Base-by-base conservation (phyloP, 306 rosid genomes). In the Chamaecrista fasciculata region DNA sequence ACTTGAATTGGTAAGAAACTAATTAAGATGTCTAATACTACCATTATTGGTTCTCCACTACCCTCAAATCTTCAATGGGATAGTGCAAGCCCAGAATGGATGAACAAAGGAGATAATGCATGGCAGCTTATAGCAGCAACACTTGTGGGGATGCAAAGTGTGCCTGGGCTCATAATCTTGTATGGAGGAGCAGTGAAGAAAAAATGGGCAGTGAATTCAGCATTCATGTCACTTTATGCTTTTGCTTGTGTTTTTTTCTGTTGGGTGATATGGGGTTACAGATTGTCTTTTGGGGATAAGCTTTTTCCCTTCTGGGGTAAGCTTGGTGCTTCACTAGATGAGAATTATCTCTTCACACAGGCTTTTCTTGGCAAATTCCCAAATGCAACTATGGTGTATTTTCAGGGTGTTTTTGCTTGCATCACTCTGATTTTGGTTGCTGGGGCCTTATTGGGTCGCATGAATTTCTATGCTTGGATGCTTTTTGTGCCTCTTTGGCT, bases 391-490 rank as follows among this genome's bases (percentile, higher is more conserved):
- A 75, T 82, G 83, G 66, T 82, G 7, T 79, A 78, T 50, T 82
- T 82, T 47, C 81, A 82, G 34, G 20, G 80, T 63, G 86, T 75
- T 0, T 82, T 82, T 71, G 86, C 86, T 10, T 69, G 74, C n/a
- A 82, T 82, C 6, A 82, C 86, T 72, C 34, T 78, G 79, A 82
- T 82, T 62, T 62, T 82, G 19, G 51, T 82, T 3, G 86, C 86
- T 15, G 86, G 84, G 47, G 86, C 86, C 11, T 0, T 82, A 65
- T 44, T 82, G 52, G 86, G 86, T 0, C 67, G 86, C 15, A 82
- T 82, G 86, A 82, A 79, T 40, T 82, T 82, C 20, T 78, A 78
- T 58, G 86, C 86, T 0, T 82, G 86, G 86, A 82, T 82, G 86
- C 2, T 79, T 42, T 82, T 82, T 64, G 86, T 82, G 67, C 86